Percentiles rank a stretch among this genome's conserved stretches.
phyloP scores from a whole-genome alignment of 2,329 filamentous ascomycete genomes.

The Huntiella abstrusa region DNA sequence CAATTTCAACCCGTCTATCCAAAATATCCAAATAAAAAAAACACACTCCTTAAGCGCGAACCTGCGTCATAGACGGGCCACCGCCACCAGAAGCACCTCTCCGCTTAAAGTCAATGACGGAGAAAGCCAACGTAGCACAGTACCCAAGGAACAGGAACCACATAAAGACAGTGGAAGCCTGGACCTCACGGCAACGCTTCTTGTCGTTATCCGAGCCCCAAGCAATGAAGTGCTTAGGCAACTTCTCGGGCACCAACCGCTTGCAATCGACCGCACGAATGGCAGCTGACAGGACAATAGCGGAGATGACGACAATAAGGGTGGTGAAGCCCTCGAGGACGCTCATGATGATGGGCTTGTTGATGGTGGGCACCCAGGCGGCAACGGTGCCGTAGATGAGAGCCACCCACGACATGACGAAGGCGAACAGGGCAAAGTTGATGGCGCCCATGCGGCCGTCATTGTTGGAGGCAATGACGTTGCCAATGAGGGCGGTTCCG shows the following conservation, averaged over 20 bases:
- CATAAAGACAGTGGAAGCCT: slow-evolving; percentile 56
- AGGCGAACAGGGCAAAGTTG: slow-evolving; percentile 53
- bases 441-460: slow-evolving; percentile 29
- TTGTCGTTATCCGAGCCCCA: slow-evolving; percentile 39
- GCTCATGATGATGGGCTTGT: slow-evolving; percentile 32
- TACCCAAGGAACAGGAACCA: slow-evolving; percentile 59
- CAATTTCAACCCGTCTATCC: too few species aligned
- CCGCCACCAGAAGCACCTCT: slow-evolving; percentile 24
- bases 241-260: slow-evolving; percentile 22
- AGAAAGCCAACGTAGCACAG: slow-evolving; percentile 35
- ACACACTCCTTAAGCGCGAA: slow-evolving; percentile 23
- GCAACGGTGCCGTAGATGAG: slow-evolving; percentile 42
- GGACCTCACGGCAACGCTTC: slow-evolving; percentile 55
- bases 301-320: slow-evolving; percentile 52
- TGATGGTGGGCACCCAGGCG: slow-evolving; percentile 32
- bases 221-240: slow-evolving; percentile 34
- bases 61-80: slow-evolving; percentile 37
- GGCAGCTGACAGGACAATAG: slow-evolving; percentile 51
- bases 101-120: slow-evolving; percentile 33
- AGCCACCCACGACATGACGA: slow-evolving; percentile 45
- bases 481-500: slow-evolving; percentile 37
- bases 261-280: slow-evolving; percentile 51
- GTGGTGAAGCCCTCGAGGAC: slow-evolving; percentile 38
- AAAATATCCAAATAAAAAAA: too few species aligned
- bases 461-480: slow-evolving; percentile 33